Evolutionary conservation across 73 alveolate genomes (phyloP).

Genomic region (Paramecium primaurelia): DNA sequence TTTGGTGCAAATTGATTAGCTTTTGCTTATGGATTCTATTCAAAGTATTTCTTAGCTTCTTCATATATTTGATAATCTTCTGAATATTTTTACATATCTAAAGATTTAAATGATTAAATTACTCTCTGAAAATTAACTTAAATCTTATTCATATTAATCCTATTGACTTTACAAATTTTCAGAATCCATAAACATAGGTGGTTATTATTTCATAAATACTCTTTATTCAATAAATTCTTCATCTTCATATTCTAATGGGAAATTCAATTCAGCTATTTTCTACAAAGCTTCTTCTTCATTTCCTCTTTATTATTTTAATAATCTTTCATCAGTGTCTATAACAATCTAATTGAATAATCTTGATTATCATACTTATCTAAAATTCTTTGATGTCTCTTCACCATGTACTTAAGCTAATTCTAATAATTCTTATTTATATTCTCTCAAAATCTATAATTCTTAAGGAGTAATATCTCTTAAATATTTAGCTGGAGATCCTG

Average conservation of each 20-base stretch:
- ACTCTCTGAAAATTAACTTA: constrained; percentile 52
- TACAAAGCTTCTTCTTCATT: constrained; percentile 27
- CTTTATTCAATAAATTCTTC: constrained; percentile 62
- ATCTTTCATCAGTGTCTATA: constrained; percentile 34
- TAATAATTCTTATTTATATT: constrained; percentile 63
- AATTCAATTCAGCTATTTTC: constrained; percentile 37
- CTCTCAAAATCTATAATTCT: constrained; percentile 72
- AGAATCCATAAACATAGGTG: constrained; percentile 46
- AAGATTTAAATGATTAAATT: not conserved
- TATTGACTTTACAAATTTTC: constrained; percentile 19
- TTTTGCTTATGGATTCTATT: constrained; percentile 52
- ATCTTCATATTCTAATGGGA: constrained; percentile 61
- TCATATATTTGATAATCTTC: constrained; percentile 31
- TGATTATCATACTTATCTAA: constrained; percentile 54
- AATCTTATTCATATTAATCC: constrained; percentile 58
- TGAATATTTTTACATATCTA: constrained; percentile 24
- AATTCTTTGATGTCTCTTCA: constrained; percentile 73
- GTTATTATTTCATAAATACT: constrained; percentile 50
- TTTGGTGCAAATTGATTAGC: constrained; percentile 36
- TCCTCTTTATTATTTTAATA: not conserved
- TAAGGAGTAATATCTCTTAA: constrained; percentile 80
- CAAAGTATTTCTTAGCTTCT: constrained; percentile 58
- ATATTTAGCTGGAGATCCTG: constrained; percentile 83
- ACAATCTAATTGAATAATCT: not conserved
- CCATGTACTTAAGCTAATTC: constrained; percentile 71